Percentiles rank a stretch among this genome's conserved stretches.
These are phyloP conservation scores for Aspergillus felis DNA, from an alignment of 2,329 filamentous ascomycete genomes.

Conservation along the genomic window DNA sequence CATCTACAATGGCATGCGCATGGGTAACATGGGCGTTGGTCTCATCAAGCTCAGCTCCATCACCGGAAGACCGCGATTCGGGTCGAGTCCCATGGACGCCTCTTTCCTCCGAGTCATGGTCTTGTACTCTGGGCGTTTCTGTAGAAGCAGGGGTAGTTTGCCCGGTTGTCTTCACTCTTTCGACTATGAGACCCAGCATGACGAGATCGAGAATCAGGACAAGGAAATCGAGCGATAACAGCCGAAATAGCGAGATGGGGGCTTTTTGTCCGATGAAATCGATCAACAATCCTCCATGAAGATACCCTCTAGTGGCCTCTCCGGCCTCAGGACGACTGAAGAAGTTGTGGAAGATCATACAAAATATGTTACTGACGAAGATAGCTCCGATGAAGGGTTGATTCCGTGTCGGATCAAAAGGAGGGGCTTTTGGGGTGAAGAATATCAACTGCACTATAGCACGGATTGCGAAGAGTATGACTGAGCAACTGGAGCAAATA, in stretches of 20 bases:
- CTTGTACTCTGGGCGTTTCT: slow-evolving; percentile 40
- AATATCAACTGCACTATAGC: slow-evolving; percentile 54
- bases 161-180: slow-evolving; percentile 47
- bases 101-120: slow-evolving; percentile 58
- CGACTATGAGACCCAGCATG: slow-evolving; percentile 53
- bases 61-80: slow-evolving; percentile 35
- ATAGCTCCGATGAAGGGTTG: slow-evolving; percentile 54
- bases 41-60: slow-evolving; percentile 40
- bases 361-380: slow-evolving; percentile 52
- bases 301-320: slow-evolving; percentile 51
- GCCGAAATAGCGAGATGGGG: slow-evolving; percentile 50
- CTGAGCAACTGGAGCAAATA: slow-evolving; percentile 48
- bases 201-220: slow-evolving; percentile 54
- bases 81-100: slow-evolving; percentile 45
- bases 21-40: slow-evolving; percentile 21
- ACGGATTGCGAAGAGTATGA: slow-evolving; percentile 54
- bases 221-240: slow-evolving; percentile 52
- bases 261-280: slow-evolving; percentile 62
- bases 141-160: slow-evolving; percentile 8
- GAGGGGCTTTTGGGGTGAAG: slow-evolving; percentile 56
- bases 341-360: slow-evolving; percentile 55
- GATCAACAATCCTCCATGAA: slow-evolving; percentile 60
- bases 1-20: slow-evolving; percentile 10
- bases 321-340: slow-evolving; percentile 49
- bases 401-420: slow-evolving; percentile 48